A percentile compares a stretch with the other conserved stretches of the same genome.
phyloP scores from a whole-genome alignment of 2,329 filamentous ascomycete genomes.

The Aschersonia sp. region DNA sequence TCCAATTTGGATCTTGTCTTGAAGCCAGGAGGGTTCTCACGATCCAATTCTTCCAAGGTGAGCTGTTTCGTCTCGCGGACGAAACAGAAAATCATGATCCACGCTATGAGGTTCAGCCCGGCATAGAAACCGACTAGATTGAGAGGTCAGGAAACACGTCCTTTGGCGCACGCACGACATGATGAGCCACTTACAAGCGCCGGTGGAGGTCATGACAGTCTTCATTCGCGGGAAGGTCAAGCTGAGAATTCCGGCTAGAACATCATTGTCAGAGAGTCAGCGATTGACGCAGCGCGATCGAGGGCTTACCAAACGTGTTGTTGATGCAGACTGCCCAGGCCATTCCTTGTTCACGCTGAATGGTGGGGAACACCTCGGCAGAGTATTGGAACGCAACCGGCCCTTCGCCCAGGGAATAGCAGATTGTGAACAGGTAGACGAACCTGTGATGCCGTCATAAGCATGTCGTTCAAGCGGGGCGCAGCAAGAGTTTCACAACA shows the following conservation, averaged over 20 bases:
- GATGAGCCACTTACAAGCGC: conserved; percentile 11
- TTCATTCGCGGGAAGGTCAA: conserved; percentile 36
- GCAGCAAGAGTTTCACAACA: not conserved
- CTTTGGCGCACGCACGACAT: not conserved
- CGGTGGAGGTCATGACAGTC: conserved; percentile 15
- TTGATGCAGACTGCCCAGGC: conserved; percentile 37
- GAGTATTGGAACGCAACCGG: conserved; percentile 50
- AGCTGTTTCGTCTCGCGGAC: conserved; percentile 33
- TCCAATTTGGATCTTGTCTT: not conserved
- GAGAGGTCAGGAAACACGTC: too few relatives aligned
- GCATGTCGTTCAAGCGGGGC: not conserved
- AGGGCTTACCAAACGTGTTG: conserved; percentile 11
- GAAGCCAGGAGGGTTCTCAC: conserved; percentile 5
- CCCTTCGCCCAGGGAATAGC: conserved; percentile 34
- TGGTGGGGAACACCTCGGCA: conserved; percentile 51
- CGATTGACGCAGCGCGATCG: not conserved
- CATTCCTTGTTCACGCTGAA: conserved; percentile 54
- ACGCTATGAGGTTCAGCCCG: conserved; percentile 27
- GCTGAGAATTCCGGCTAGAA: conserved; percentile 3
- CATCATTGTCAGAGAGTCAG: not conserved
- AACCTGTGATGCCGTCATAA: conserved; percentile 5
- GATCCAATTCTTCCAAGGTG: conserved; percentile 26
- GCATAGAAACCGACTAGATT: conserved; percentile 23
- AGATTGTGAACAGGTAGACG: conserved; percentile 13
- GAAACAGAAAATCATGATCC: conserved; percentile 31